Percentiles rank a stretch among this genome's conserved stretches.
phyloP scores from a whole-genome alignment of 371 early-diverging fungal species.

The Dichotomocladium elegans region DNA sequence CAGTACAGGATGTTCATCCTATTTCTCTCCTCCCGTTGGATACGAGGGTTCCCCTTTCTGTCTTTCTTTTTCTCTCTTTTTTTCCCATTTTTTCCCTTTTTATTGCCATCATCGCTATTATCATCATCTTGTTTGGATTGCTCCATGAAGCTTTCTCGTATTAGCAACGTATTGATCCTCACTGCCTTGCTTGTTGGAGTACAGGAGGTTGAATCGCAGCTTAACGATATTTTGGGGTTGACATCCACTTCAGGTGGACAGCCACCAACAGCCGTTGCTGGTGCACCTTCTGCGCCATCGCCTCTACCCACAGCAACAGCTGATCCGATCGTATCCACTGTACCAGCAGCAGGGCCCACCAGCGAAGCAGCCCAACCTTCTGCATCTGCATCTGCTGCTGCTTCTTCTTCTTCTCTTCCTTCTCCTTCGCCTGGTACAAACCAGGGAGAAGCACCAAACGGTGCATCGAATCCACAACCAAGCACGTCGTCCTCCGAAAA shows the following conservation, averaged over 20 bases:
- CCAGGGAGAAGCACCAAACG: background rate
- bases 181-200: too few species aligned
- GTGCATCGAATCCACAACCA: background rate
- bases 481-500: background rate
- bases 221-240: background rate
- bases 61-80: background rate
- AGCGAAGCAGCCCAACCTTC: too few species aligned
- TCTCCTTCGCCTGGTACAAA: background rate
- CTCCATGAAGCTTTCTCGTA: background rate
- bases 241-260: background rate
- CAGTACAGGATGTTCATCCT: too few species aligned
- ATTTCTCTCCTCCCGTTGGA: too few species aligned
- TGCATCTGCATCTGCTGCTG: too few species aligned
- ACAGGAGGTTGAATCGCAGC: too few species aligned
- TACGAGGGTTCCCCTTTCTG: background rate
- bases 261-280: background rate
- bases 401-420: too few species aligned
- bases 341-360: background rate
- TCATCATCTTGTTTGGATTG: background rate
- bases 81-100: background rate
- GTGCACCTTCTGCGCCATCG: background rate
- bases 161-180: background rate
- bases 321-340: background rate
- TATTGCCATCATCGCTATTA: background rate
- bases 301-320: background rate